Evolutionary conservation across 2,329 filamentous ascomycete genomes (phyloP), one percentile per base, ranked within the genome.

Genomic region (Alternaria triticina): DNA sequence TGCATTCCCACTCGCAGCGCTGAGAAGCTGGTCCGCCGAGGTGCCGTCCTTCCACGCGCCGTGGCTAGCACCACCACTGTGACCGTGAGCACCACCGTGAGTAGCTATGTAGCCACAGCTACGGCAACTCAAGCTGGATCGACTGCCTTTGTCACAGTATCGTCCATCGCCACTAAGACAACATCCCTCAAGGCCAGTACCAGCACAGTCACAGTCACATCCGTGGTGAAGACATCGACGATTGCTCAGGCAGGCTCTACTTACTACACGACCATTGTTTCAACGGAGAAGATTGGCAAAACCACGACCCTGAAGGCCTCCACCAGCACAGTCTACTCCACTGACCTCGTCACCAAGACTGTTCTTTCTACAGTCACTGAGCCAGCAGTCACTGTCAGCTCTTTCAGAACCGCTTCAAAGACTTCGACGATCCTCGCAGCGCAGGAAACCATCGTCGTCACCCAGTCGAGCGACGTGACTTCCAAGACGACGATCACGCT

Each of bases 1-100:
- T 76, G 74, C 57, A 70, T 75, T 11, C 74, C 76, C 12, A 76
- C 74, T 33, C 59, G 57, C 33, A 65, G 57, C 30, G 59, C 60
- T 6, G 30, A 65, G 17, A 60, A 30, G 12, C 58, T 70, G 50
- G 46, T 68, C 12, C 66, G 68, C 33, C 66, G 68, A 11, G 68
- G 68, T 11, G 68, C 66, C 17, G 23, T 70, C 15, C 54, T 70
- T 15, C 64, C 68, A 22, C 68, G 66, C 20, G 66, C 66, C 11
- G 57, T 44, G 20, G 60, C 55, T 15, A 57, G 57, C 36, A 67
- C 64, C 5, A 74, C 66, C 15, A 79, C 74, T 2, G 51, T 74
- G 3, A 75, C 70, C 9, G 36, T 74, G 8, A 72, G 51, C 27
- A 68, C 70, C 3, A 77, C 74, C 1, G 23, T 77, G 12, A 75